phyloP scores from a whole-genome alignment of 2,329 filamentous ascomycete genomes.

The Zymoseptoria crescenta region DNA sequence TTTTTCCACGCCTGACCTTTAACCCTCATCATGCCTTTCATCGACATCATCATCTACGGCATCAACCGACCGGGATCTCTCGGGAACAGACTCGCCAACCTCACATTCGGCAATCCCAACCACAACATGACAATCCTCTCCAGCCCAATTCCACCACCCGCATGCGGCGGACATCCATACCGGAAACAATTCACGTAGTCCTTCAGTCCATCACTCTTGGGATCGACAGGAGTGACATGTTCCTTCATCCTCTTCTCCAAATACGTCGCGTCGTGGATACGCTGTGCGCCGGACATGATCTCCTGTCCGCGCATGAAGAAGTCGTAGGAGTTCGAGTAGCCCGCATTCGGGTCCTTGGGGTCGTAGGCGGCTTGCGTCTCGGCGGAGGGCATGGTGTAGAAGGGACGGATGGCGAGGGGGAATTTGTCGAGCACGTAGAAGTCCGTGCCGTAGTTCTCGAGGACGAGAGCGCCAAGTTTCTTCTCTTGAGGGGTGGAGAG shows the following conservation, averaged over 20 bases:
- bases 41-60: constrained; percentile 31
- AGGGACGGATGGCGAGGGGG: constrained; percentile 77
- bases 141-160: constrained; percentile 56
- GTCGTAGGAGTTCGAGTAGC: constrained; percentile 57
- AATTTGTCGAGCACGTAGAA: constrained; percentile 98
- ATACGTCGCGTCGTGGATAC: constrained; percentile 55
- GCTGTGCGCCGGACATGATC: constrained; percentile 60
- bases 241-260: constrained; percentile 51
- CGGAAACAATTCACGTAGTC: constrained; percentile 58
- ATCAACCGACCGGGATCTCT: constrained; percentile 52
- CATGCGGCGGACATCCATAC: constrained; percentile 57
- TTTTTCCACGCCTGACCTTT: no score
- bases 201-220: constrained; percentile 50
- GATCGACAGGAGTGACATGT: constrained; percentile 51
- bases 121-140: constrained; percentile 62
- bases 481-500: constrained; percentile 76
- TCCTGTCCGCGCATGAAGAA: constrained; percentile 66
- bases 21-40: no score
- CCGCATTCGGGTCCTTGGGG: constrained; percentile 41
- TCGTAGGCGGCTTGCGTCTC: constrained; percentile 45
- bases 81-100: constrained; percentile 56
- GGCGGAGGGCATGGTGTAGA: constrained; percentile 80
- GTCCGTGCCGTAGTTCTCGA: constrained; percentile 84
- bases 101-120: constrained; percentile 56
- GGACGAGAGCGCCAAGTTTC: constrained; percentile 77